Evolutionary conservation across 805 yeast genomes (phyloP).

Genomic region (Kazachstania viticola): DNA sequence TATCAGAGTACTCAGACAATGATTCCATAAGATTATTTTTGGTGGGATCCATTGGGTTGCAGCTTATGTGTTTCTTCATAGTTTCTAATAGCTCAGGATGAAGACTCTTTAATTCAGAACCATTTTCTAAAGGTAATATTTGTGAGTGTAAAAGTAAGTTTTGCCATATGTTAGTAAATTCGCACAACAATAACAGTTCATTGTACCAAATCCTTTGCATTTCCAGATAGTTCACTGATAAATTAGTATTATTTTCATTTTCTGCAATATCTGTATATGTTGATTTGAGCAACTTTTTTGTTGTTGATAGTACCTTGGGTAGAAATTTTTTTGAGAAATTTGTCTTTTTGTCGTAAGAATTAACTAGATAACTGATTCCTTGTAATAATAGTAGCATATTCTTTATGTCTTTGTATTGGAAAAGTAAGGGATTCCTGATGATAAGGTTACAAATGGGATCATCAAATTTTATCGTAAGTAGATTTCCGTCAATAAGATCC

Average conservation of each 20-base stretch:
- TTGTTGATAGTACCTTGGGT: constrained; percentile 19
- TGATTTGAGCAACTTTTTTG: constrained; percentile 7
- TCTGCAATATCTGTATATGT: no score
- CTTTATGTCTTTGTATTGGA: constrained; percentile 20
- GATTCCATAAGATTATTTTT: not conserved
- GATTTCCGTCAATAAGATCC: constrained; percentile 2
- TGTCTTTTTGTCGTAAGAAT: constrained; percentile 22
- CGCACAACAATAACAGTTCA: constrained; percentile 8
- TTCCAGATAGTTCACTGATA: constrained; percentile 7
- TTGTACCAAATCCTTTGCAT: constrained; percentile 9
- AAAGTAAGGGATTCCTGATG: not conserved
- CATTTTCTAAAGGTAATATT: not conserved
- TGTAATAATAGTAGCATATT: constrained; percentile 20
- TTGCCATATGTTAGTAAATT: constrained; percentile 18
- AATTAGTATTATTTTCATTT: not conserved
- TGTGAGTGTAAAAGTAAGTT: constrained; percentile 7
- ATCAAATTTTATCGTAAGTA: constrained; percentile 6
- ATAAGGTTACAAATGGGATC: constrained; percentile 2
- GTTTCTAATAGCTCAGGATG: not conserved
- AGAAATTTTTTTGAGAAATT: constrained; percentile 22
- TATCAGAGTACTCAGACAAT: not conserved
- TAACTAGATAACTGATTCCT: constrained; percentile 24
- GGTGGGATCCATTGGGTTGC: no score
- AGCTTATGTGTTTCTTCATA: not conserved
- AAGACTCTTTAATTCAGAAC: not conserved